A percentile compares a stretch with the other conserved stretches of the same genome.
Evolutionary conservation across 805 yeast genomes (phyloP).

Genomic region (Blastobotrys parvus): DNA sequence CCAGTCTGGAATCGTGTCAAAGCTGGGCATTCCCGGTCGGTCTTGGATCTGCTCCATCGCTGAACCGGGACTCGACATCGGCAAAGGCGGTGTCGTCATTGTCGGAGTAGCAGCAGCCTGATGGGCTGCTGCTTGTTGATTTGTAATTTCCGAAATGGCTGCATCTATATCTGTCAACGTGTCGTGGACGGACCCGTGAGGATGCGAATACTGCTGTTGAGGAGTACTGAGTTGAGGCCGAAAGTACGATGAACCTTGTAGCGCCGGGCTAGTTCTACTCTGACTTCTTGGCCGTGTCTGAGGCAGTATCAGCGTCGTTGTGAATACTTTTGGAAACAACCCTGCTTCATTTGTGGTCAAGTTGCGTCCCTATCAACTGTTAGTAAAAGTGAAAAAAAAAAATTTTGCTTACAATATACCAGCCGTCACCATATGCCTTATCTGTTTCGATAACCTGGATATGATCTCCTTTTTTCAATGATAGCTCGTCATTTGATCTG

Average conservation of each 20-base stretch:
- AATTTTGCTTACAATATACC: constrained; percentile 73
- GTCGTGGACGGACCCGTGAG: constrained; percentile 15
- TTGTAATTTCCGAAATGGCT: constrained; percentile 27
- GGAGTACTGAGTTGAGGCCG: neutral
- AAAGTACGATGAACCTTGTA: neutral
- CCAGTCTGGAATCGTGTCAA: constrained; percentile 44
- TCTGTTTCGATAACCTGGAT: constrained; percentile 89
- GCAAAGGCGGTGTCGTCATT: too few relatives aligned
- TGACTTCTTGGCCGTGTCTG: constrained; percentile 18
- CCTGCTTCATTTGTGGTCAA: constrained; percentile 69
- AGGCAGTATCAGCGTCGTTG: constrained; percentile 37
- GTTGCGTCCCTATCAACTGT: constrained; percentile 50
- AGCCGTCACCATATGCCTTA: constrained; percentile 88
- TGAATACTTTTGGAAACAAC: constrained; percentile 82
- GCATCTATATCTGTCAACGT: constrained; percentile 33
- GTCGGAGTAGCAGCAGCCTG: neutral
- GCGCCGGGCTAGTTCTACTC: constrained; percentile 3
- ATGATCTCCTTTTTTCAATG: constrained; percentile 71
- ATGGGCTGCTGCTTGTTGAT: neutral
- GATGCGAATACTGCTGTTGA: neutral
- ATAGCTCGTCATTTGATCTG: constrained; percentile 83
- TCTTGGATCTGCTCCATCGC: neutral
- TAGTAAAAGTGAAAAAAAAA: neutral
- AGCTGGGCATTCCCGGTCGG: constrained; percentile 9
- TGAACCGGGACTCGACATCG: neutral